These are phyloP conservation scores for Acidiella bohemica DNA, from an alignment of 495 filamentous ascomycete species.

Conservation along the genomic window DNA sequence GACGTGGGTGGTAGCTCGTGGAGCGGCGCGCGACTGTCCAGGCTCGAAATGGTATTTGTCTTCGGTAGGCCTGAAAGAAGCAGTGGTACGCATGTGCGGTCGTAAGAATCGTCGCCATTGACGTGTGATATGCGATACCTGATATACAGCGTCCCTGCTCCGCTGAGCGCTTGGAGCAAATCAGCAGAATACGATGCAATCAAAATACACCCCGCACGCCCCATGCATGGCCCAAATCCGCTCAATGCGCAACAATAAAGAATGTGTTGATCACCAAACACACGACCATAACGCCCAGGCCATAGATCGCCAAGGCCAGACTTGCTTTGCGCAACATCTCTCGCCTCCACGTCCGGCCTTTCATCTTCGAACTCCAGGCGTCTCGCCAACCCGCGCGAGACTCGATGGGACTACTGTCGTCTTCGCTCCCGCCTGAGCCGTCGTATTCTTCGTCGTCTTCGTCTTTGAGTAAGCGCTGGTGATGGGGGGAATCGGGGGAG, in stretches of 20 bases:
- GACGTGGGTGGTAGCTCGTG: too few species aligned
- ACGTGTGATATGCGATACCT: too few species aligned
- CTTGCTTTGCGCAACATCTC: conserved; percentile 56
- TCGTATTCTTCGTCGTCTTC: conserved; percentile 37
- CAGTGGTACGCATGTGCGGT: too few species aligned
- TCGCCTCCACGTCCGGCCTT: conserved; percentile 37
- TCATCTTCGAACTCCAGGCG: conserved; percentile 21
- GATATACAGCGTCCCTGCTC: too few species aligned
- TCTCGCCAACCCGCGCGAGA: conserved; percentile 10
- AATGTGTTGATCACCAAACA: conserved; percentile 76
- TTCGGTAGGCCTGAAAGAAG: too few species aligned
- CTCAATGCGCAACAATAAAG: conserved; percentile 44
- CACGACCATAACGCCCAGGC: conserved; percentile 72
- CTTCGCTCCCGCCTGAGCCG: conserved; percentile 3
- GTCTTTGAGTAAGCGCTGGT: conserved; percentile 74
- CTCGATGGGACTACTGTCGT: background rate
- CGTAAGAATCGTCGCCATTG: too few species aligned
- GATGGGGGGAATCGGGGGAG: conserved; percentile 65
- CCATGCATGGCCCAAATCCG: too few species aligned
- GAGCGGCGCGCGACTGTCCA: too few species aligned
- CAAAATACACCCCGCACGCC: too few species aligned
- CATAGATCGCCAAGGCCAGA: conserved; percentile 68
- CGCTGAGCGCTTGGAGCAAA: too few species aligned
- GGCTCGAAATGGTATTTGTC: too few species aligned
- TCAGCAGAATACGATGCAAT: too few species aligned